Evolutionary conservation across 306 rosid genomes (phyloP), one percentile per base, ranked within the genome.

Genomic region (Nissolia schottii): DNA sequence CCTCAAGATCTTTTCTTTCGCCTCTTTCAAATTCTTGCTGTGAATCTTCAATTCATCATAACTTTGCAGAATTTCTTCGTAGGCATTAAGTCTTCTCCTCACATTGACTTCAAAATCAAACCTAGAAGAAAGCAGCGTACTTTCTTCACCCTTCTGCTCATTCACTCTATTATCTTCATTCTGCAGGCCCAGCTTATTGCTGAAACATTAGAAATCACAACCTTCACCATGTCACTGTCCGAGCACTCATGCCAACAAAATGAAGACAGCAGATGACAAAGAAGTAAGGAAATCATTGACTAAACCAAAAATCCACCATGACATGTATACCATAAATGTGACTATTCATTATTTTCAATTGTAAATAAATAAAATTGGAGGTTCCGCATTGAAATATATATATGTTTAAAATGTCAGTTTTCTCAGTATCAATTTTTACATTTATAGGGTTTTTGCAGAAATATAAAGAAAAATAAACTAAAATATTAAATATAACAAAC

Each of bases 1-100:
- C 98, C 98, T 86, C 78, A 78, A 57, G 64, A 90, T 73, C 79
- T 83, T 89, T 23, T 64, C 81, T 75, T 83, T 90, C 54, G 84
- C 88, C 60, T 70, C 82, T 60, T 72, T 76, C 89, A 86, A 64
- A 59, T 71, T 35, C 60, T 77, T 79, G 71, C 78, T 59, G 37
- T 71, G 81, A 80, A 69, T 77, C 80, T 67, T 27, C 67, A 67
- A 51, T 54, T 74, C 80, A 63, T 85, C 85, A 58, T 79, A 77
- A 67, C 84, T 84, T 77, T 40, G 80, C 79, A 74, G 54, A 38
- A 93, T 77, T 69, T 88, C 84, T 49, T 34, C 38, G 48, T 82
- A 48, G 61, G 75, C 66, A 50, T 43, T 29, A 20, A 38, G 46
- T 56, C 71, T 78, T 76, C 70, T 82, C 82, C 59, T 80, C 27